Base-by-base conservation (phyloP, 805 yeast species). In the Kluyveromyces aestuarii region DNA sequence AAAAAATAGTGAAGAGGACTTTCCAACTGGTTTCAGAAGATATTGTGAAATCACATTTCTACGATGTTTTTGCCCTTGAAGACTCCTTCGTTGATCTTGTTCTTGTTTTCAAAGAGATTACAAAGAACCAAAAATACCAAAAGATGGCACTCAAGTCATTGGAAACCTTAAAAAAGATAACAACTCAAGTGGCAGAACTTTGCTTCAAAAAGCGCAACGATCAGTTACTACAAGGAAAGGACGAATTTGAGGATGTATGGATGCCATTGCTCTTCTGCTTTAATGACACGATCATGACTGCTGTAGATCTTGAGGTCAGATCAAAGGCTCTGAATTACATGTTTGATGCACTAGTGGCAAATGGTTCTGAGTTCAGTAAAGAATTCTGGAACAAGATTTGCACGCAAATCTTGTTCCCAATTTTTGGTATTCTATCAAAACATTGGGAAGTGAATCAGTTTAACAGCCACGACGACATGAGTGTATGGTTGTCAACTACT, bases 401-500 rank as follows among this genome's bases (percentile, higher is more conserved):
- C 62, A 75, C 78, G 16, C 77, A 85, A 55, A 72, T 93, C 48
- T 68, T 93, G 51, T 89, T 91, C 74, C 99, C 98, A 2, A 88
- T 93, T 16, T 93, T 93, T 67, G 80, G 81, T 17, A 85, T 88
- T 7, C 73, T 93, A 55, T 79, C 84, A 46, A 77, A 78, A 40
- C 84, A 82, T 59, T 86, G 93, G 82, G 84, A 81, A 54, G 75
- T 83, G 49, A 77, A 77, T 51, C 79, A 80, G 50, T 80, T 77
- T 54, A 79, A 77, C 55, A 77, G 76, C 47, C 86, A 82, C 56
- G 99, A 91, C 64, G 95, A 86, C 52, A 67, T 88, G 56, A 87
- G 96, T 44, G 95, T 95, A 13, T 93, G 99, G 99, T 71, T 93
- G 44, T 88, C 96, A 0, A 90, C 99, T 0, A 93, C 99, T 0